These are phyloP conservation scores for Aspergillus ochraceus DNA, from an alignment of 2,329 filamentous ascomycete species.

Conservation along the genomic window DNA sequence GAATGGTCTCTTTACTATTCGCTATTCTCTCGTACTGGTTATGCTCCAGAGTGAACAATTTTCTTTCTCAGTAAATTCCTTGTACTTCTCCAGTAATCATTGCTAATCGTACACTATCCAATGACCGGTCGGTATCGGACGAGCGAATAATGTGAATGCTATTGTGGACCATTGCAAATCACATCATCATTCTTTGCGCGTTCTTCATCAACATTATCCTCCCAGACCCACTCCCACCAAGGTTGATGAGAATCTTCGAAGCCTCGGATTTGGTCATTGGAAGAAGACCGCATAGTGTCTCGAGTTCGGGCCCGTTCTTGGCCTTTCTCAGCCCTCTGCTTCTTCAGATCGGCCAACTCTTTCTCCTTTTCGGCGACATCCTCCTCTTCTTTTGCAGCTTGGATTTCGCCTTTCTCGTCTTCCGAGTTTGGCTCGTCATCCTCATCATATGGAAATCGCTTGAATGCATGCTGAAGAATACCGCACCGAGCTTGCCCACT, in stretches of 20 bases:
- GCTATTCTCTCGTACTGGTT: too few relatives aligned
- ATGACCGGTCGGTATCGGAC: too few relatives aligned
- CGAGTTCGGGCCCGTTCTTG: constrained; percentile 4
- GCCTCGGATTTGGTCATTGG: constrained; percentile 14
- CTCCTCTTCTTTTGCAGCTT: constrained; percentile 9
- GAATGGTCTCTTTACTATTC: too few relatives aligned
- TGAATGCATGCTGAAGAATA: constrained; percentile 22
- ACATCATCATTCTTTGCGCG: too few relatives aligned
- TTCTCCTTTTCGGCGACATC: constrained; percentile 13
- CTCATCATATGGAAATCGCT: constrained; percentile 17
- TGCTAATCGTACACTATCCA: too few relatives aligned
- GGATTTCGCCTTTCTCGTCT: constrained; percentile 6
- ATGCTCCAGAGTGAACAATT: too few relatives aligned
- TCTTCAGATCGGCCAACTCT: constrained; percentile 11
- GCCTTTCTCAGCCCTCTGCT: constrained; percentile 10
- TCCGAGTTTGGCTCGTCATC: constrained; percentile 7
- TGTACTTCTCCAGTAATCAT: too few relatives aligned
- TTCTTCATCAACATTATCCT: constrained; percentile 12
- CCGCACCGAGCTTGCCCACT: constrained; percentile 27
- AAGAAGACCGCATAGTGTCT: constrained; percentile 14
- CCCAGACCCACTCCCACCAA: constrained; percentile 27
- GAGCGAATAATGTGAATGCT: too few relatives aligned
- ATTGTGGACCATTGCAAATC: too few relatives aligned
- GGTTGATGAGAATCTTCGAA: constrained; percentile 14
- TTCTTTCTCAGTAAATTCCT: too few relatives aligned